Conservation (phyloP, 331 rosid species). For the Quercus tomentella region DNA sequence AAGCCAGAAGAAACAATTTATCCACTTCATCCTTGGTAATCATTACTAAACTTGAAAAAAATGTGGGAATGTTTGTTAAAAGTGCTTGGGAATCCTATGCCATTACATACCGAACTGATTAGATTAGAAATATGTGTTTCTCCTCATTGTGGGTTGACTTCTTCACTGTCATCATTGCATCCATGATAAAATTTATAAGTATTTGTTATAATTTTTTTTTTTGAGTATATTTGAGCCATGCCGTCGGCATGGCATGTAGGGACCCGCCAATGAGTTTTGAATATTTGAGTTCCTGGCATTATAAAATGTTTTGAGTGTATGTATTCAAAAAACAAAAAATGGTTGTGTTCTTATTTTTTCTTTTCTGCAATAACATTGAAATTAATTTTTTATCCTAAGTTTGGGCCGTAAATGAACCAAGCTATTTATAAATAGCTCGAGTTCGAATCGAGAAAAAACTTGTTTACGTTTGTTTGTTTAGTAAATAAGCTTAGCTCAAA, state of each 20-base stretch:
- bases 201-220: slow-evolving; percentile 25
- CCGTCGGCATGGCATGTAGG: slow-evolving; percentile 40
- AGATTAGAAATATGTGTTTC: slow-evolving; percentile 43
- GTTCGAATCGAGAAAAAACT: too few relatives aligned
- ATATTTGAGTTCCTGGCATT: neutral
- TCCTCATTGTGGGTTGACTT: slow-evolving; percentile 64
- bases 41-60: slow-evolving; percentile 42
- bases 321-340: too few relatives aligned
- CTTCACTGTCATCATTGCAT: slow-evolving; percentile 51
- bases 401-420: too few relatives aligned
- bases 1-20: slow-evolving; percentile 17
- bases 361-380: neutral
- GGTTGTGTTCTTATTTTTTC: neutral
- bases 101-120: slow-evolving; percentile 13
- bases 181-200: slow-evolving; percentile 45
- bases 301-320: neutral
- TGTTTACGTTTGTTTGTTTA: too few relatives aligned
- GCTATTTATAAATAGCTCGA: too few relatives aligned
- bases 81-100: slow-evolving; percentile 68
- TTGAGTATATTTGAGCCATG: slow-evolving; percentile 30
- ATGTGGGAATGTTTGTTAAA: slow-evolving; percentile 37
- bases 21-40: slow-evolving; percentile 31
- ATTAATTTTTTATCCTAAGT: neutral
- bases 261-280: slow-evolving; percentile 15
- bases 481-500: too few relatives aligned